Conservation (phyloP, 1,139 yeast genomes). For the Hyphopichia khmerensis region DNA sequence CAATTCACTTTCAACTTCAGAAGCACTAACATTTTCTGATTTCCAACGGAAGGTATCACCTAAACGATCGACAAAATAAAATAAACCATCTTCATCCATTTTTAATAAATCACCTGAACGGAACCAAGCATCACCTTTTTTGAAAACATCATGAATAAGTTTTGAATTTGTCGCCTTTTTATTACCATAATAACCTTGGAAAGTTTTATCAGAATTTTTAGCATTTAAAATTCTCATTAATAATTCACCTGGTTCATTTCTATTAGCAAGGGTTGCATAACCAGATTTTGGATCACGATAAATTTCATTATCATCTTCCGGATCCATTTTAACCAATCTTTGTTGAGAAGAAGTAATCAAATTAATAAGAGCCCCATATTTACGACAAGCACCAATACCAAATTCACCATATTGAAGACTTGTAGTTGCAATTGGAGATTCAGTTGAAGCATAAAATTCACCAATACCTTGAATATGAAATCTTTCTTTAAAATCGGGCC, state of each 20-base stretch:
- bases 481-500: constrained; percentile 76
- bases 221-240: constrained; percentile 73
- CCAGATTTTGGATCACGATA: constrained; percentile 74
- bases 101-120: constrained; percentile 84
- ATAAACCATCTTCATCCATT: constrained; percentile 64
- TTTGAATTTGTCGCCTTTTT: constrained; percentile 76
- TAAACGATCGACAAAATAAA: constrained; percentile 86
- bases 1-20: constrained; percentile 82
- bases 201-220: constrained; percentile 61
- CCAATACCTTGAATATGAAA: constrained; percentile 77
- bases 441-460: constrained; percentile 94
- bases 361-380: constrained; percentile 68
- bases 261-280: constrained; percentile 34
- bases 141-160: constrained; percentile 68
- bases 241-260: constrained; percentile 82
- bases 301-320: constrained; percentile 72
- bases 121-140: constrained; percentile 88
- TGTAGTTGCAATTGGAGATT: constrained; percentile 89
- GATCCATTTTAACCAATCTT: constrained; percentile 70
- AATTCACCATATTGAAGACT: constrained; percentile 73
- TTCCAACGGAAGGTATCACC: constrained; percentile 99
- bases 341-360: constrained; percentile 56
- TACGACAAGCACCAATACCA: constrained; percentile 89
- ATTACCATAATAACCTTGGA: constrained; percentile 89
- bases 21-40: constrained; percentile 91